A percentile compares a stretch with the other conserved stretches of the same genome.
Conservation (phyloP, 2,329 filamentous ascomycete genomes). For the Exophiala alcalophila region DNA sequence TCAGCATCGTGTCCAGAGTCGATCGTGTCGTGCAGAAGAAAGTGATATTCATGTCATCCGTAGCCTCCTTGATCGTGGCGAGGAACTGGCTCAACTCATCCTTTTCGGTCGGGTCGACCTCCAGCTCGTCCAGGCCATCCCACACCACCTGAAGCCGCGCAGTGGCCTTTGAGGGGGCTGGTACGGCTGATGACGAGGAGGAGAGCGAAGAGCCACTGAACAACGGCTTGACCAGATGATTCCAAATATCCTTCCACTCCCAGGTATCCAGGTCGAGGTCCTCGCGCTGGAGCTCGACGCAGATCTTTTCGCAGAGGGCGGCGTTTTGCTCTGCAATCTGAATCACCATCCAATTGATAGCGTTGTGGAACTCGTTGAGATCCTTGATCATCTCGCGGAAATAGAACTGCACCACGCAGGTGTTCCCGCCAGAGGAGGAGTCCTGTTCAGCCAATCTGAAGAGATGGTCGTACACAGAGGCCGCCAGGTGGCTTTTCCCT, state of each 20-base stretch:
- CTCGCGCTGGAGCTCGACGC: conserved; percentile 3
- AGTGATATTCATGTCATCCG: conserved; percentile 1
- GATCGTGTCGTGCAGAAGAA: conserved; percentile 6
- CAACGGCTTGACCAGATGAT: conserved; percentile 1
- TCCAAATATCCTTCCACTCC: conserved; percentile 7
- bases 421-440: conserved; percentile 1
- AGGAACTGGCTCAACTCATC: neutral
- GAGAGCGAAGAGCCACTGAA: no score
- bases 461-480: neutral
- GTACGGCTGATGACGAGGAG: no score
- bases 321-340: conserved; percentile 8
- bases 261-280: conserved; percentile 4
- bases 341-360: conserved; percentile 4
- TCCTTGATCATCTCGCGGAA: conserved; percentile 8
- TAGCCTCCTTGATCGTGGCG: neutral
- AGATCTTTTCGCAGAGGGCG: conserved; percentile 8
- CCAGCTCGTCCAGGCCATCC: conserved; percentile 8
- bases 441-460: conserved; percentile 3
- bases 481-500: conserved; percentile 8
- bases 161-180: conserved; percentile 1
- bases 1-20: neutral
- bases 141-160: conserved; percentile 2
- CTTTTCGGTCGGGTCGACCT: neutral
- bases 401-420: conserved; percentile 6
- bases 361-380: conserved; percentile 7